Base-by-base conservation (phyloP, 73 alveolate species). In the Paramecium octaurelia region DNA sequence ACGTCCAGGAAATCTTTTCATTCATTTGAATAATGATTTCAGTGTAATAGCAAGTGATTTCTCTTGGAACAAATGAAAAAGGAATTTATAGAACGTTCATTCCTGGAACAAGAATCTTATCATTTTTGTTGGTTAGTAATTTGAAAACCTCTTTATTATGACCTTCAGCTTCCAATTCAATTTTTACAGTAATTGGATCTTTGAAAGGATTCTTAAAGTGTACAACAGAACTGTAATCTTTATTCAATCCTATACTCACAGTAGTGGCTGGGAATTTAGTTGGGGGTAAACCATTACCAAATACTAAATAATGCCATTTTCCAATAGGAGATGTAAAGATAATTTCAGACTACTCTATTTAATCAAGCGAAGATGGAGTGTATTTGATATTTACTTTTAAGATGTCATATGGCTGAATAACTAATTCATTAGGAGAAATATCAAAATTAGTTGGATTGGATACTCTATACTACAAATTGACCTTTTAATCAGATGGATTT, bases 221-320 rank as follows among this genome's bases (percentile, higher is more conserved):
- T 27, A 98, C 86, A 97, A 96, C 98, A 10, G 98, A 96, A 18
- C 99, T 96, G 31, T 98, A 94, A 71, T 95, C 97, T 86, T 98
- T 98, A 20, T 99, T 99, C 2, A 98, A 98, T 10, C 98, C 97
- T 12, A 99, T 97, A 4, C 98, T 73, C 7, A 98, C 98, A 69
- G 97, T 97, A 29, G 97, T 96, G 1, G 99, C 98, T 84, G 98
- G 99, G 98, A 97, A 97, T 46, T 93, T 77, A 38, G 99, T 98
- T 9, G 99, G 99, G 8, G 99, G 99, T 2, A 97, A 83, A 24
- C 99, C 99, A 64, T 92, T 97, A 8, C 99, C 99, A 86, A 96
- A 96, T 11, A 95, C 86, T 89, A 96, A 95, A 92, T 75, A 98
- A 88, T 97, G 98, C 99, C 99, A 98, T 85, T 98, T 97, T 34